Percentiles rank a stretch among this genome's conserved stretches.
These are phyloP conservation scores for Grammothele lineata DNA, from an alignment of 768 basidiomycete genomes.

Conservation along the genomic window DNA sequence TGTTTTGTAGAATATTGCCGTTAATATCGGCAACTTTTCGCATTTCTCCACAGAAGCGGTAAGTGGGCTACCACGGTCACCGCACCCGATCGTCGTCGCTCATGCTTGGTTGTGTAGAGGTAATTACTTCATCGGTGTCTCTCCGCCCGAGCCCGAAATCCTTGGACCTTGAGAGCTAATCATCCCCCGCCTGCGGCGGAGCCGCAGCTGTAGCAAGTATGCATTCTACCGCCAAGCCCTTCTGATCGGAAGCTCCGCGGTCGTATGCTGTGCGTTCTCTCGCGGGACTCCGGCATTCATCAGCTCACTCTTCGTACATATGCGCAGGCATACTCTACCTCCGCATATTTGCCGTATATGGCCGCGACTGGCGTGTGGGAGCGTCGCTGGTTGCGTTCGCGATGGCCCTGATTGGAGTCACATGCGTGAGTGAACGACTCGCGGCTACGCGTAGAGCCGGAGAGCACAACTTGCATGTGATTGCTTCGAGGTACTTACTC, in stretches of 20 bases:
- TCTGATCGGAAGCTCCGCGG: constrained; percentile 39
- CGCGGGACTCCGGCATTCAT: not conserved
- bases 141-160: not conserved
- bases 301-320: not conserved
- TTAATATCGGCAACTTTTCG: constrained; percentile 19
- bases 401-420: constrained; percentile 26
- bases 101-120: too few relatives aligned
- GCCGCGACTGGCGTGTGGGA: constrained; percentile 34
- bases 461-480: too few relatives aligned
- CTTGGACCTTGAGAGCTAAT: not conserved
- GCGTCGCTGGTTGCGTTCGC: constrained; percentile 31
- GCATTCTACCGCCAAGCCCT: constrained; percentile 37
- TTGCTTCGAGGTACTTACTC: too few relatives aligned
- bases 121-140: too few relatives aligned
- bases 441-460: too few relatives aligned
- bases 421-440: constrained; percentile 34
- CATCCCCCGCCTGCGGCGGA: constrained; percentile 14
- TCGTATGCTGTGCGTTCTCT: constrained; percentile 39
- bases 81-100: too few relatives aligned
- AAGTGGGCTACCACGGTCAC: too few relatives aligned
- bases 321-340: constrained; percentile 33
- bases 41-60: constrained; percentile 14
- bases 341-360: constrained; percentile 49
- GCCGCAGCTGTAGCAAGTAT: constrained; percentile 38
- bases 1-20: constrained; percentile 16